Base-by-base conservation (phyloP, 495 filamentous ascomycete genomes). In the Zalerion maritima region DNA sequence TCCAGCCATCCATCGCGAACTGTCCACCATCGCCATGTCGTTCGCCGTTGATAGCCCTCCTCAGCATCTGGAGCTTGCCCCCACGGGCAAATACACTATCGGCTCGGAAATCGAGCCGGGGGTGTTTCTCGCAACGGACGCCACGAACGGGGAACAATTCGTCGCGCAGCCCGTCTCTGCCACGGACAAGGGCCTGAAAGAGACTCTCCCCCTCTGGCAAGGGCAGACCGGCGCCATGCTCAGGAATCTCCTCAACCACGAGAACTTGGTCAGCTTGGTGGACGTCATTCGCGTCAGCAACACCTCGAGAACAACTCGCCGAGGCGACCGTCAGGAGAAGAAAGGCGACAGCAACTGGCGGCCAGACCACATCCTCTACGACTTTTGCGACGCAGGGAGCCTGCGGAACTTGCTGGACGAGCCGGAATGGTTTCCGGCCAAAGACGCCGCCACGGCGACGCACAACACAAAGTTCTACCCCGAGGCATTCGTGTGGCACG, bases 401-500 rank as follows among this genome's bases (percentile, higher is more conserved):
- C 35, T 62, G 21, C 38, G 36, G 5, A 38, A 40, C 9, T 28
- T 60, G n/a, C 20, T 62, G 5, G 33, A 43, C 9, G 8, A 36
- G 9, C 6, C 21, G 22, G 24, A n/a, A n/a, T n/a, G n/a, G n/a
- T n/a, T n/a, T n/a, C n/a, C n/a, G n/a, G n/a, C n/a, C 10, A 13
- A 19, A 8, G 17, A 13, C n/a, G 14, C 3, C 8, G 11, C 14
- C 5, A 18, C 3, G 9, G 11, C 24, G 18, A 5, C 22, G 14
- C 8, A 14, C 16, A 9, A 3, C 14, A 22, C 4, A 10, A 40
- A 36, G 0, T 54, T 50, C 26, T 26, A 62, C 8, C 58, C 58
- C 4, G 60, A 64, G 34, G 43, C 47, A 3, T 28, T 64, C 3
- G 49, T 55, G 19, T 64, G 60, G 60, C 58, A 64, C 31, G 55